Base-by-base conservation (phyloP, 2,329 filamentous ascomycete genomes). In the Cladophialophora psammophila region DNA sequence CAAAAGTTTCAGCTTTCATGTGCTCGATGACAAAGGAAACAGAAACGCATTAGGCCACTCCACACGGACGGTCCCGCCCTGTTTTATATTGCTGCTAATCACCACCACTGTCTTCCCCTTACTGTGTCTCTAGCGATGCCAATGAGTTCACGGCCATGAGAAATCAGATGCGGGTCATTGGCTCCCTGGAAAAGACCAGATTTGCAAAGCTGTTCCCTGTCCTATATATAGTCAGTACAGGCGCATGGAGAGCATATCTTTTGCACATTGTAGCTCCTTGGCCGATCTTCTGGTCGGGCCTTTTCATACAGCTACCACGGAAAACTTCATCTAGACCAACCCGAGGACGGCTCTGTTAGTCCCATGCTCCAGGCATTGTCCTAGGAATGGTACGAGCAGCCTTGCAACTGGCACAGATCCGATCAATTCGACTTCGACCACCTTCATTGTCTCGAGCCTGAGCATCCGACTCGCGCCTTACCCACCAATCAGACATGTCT, bases 401-500 rank as follows among this genome's bases (percentile, higher is more conserved):
- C 38, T 54, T 50, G 34, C 64, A 66, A 34, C 13, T 50, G 32
- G 59, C 57, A 8, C 61, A 68, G 13, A 53, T 57, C n/a, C 40
- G 58, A n/a, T 56, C 12, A 3, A 2, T 36, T 18, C n/a, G 31
- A n/a, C n/a, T 36, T 35, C 9, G 20, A 34, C 57, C 60, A 12
- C 36, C 15, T 5, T 59, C 34, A 26, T 50, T 20, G 12, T 42
- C 53, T 18, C 34, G n/a, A 35, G 53, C 15, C 18, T 53, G 31
- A 3, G 18, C 34, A 26, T 50, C 50, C 6, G 52, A 32, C 48
- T 64, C 40, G 12, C 57, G 32, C 31, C 52, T 50, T 18, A 58
- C 57, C 62, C 66, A 62, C 66, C 61, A 64, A 35, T 68, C 62
- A 35, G 56, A 42, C 64, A 63, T 52, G 38, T 62, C 63, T 13